phyloP scores from a whole-genome alignment of 1,139 yeast genomes.

The Zygoascus meyerae region DNA sequence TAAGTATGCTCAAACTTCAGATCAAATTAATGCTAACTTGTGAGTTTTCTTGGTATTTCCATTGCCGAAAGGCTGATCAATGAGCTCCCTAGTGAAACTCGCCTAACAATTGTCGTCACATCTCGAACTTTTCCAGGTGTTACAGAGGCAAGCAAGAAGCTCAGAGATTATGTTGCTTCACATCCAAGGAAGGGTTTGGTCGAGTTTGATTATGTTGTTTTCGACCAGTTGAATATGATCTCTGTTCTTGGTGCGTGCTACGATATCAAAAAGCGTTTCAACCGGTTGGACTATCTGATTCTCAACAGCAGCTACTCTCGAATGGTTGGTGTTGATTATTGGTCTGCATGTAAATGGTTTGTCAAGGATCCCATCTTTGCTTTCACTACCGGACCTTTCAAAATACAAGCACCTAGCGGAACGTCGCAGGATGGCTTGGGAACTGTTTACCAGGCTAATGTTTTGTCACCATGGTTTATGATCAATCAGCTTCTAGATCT shows the following conservation, averaged over 20 bases:
- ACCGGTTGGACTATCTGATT: slow-evolving; percentile 66
- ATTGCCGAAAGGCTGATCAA: slow-evolving; percentile 75
- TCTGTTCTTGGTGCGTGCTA: slow-evolving; percentile 70
- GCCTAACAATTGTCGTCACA: slow-evolving; percentile 76
- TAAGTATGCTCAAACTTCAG: slow-evolving; percentile 20
- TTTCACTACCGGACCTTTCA: slow-evolving; percentile 69
- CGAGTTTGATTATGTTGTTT: slow-evolving; percentile 78
- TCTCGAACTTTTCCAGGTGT: slow-evolving; percentile 84
- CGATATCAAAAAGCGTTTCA: slow-evolving; percentile 59
- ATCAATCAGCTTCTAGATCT: slow-evolving; percentile 55
- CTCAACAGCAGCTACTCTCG: slow-evolving; percentile 89
- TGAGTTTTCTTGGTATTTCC: slow-evolving; percentile 75
- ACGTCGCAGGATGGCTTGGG: slow-evolving; percentile 73
- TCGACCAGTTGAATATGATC: slow-evolving; percentile 89
- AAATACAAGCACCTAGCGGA: slow-evolving; percentile 71
- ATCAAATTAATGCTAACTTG: slow-evolving; percentile 5
- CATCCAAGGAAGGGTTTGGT: slow-evolving; percentile 42
- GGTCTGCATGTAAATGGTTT: slow-evolving; percentile 64
- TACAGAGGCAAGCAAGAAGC: slow-evolving; percentile 61
- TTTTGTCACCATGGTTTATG: slow-evolving; percentile 87
- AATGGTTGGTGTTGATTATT: slow-evolving; percentile 81
- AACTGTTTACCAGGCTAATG: slow-evolving; percentile 87
- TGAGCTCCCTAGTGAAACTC: slow-evolving; percentile 44
- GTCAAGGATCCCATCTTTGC: slow-evolving; percentile 61
- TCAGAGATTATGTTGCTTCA: slow-evolving; percentile 46